These are phyloP conservation scores for Mrakia blollopis DNA, from an alignment of 768 basidiomycete genomes.

Conservation along the genomic window DNA sequence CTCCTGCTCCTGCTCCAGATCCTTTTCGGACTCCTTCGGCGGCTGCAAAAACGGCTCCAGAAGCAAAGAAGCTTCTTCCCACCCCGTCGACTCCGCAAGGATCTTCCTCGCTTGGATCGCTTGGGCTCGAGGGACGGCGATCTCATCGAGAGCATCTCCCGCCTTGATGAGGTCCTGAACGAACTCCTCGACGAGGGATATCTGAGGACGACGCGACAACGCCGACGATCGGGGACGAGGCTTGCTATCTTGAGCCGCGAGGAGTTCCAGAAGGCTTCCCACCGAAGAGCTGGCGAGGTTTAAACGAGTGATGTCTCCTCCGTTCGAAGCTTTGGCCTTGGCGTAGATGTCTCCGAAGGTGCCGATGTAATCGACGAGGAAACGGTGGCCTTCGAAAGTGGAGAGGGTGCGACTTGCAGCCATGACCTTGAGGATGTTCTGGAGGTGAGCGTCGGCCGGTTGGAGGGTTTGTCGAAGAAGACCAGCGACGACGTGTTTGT, in stretches of 20 bases:
- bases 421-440: neutral
- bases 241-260: neutral
- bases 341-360: neutral
- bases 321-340: neutral
- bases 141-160: neutral
- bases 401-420: neutral
- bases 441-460: neutral
- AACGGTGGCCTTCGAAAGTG: neutral
- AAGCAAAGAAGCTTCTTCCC: neutral
- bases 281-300: neutral
- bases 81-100: neutral
- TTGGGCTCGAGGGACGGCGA: neutral
- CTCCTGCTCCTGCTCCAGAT: neutral
- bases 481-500: neutral
- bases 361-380: neutral
- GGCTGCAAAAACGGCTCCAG: neutral
- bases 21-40: neutral
- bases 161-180: conserved; percentile 6
- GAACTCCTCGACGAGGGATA: conserved; percentile 9
- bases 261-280: neutral
- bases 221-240: neutral
- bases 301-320: neutral
- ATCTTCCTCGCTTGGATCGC: neutral
- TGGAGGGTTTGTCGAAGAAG: neutral
- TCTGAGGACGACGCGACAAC: neutral